Evolutionary conservation across 2,329 filamentous ascomycete species (phyloP), one percentile per base, ranked within the genome.

Genomic region (Fusarium staphyleae): DNA sequence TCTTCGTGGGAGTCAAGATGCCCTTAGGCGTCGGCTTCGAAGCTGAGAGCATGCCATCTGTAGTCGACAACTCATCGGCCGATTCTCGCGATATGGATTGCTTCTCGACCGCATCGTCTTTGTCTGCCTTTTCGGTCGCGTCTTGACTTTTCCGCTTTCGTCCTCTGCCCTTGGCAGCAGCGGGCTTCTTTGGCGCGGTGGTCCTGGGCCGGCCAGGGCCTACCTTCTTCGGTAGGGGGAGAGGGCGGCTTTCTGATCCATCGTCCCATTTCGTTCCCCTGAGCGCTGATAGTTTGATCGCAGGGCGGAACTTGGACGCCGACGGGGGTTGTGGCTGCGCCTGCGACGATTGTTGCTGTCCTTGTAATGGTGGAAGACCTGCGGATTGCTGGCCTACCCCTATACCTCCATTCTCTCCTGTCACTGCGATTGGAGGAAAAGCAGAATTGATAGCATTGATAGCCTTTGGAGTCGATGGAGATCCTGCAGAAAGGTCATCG

Each of bases 1-100:
- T 78, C 68, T 80, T 83, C 14, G 74, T 75, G 3, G 85, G 83
- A 3, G 81, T 81, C 34, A 86, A 66, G 48, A 87, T 87, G 7
- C 83, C 77, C 65, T 81, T 85, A 9, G 81, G 75, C n/a, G 69
- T 58, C 14, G 66, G 40, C 11, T 57, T 60, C n/a, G 52, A 53
- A 19, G 54, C 55, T 4, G 65, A 64, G 4, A 55, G 44, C 12
- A 52, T 52, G 33, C 33, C 50, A 32, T 66, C 48, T n/a, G 37
- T 30, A 18, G 47, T 22, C 3, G 55, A 18, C 7, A 66, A 33
- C 14, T 70, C 59, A 22, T 63, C 60, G 2, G 48, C 37, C 1
- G 57, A 55, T 11, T 60, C 47, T 40, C 18, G 37, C 22, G 28
- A 37, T 19, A 40, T 49, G 2, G 54, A 19, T 26, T 54, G 54